phyloP scores from a whole-genome alignment of 495 filamentous ascomycete species.

The Penicillium mononematosum region DNA sequence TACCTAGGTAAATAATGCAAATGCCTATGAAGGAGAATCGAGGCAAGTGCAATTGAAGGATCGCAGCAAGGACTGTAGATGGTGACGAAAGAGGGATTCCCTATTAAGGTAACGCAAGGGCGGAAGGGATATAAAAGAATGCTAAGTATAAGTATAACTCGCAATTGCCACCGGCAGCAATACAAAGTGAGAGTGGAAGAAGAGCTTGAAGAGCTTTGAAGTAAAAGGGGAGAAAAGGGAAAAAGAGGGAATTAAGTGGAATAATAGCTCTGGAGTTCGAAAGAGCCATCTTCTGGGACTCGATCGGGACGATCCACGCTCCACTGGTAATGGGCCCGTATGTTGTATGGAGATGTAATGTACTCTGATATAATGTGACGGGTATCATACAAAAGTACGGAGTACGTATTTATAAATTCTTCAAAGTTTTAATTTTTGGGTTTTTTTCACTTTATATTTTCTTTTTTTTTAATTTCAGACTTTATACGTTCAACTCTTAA shows the following conservation, averaged over 20 bases:
- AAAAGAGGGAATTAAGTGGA: conserved; percentile 21
- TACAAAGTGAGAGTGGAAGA: conserved; percentile 18
- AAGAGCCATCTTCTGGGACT: conserved; percentile 24
- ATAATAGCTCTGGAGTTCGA: conserved; percentile 25
- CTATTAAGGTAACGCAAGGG: conserved; percentile 36
- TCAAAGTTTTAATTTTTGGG: neutral
- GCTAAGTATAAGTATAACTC: conserved; percentile 14
- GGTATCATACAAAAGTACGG: conserved; percentile 2
- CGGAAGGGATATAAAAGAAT: conserved; percentile 23
- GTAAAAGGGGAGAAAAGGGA: conserved; percentile 20
- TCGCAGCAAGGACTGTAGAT: conserved; percentile 40
- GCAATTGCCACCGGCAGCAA: conserved; percentile 38
- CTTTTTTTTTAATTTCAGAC: conserved; percentile 9
- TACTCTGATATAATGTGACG: conserved; percentile 19
- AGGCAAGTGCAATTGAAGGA: conserved; percentile 20
- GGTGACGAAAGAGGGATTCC: conserved; percentile 23
- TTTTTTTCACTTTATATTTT: conserved; percentile 9
- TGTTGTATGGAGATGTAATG: conserved; percentile 17
- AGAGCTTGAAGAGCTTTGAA: conserved; percentile 15
- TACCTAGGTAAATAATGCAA: neutral
- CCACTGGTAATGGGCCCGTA: conserved; percentile 22
- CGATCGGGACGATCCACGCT: conserved; percentile 35
- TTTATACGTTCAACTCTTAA: neutral
- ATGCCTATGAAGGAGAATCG: conserved; percentile 15
- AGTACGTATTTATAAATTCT: neutral